Evolutionary conservation across 257 asterid species (phyloP).

Genomic region (Parsonsia alboflavescens): DNA sequence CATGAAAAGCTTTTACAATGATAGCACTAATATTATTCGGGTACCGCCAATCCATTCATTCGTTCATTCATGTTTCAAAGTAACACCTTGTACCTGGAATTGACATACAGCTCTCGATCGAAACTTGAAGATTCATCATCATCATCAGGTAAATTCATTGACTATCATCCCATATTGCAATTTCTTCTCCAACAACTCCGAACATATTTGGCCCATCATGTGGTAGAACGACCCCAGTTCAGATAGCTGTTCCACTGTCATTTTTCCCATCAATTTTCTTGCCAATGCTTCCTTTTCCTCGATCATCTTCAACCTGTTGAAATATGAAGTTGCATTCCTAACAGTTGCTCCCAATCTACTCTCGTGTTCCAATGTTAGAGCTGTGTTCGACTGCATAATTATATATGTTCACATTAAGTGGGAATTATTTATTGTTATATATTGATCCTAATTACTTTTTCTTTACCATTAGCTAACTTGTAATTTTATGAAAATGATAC

Average conservation of each 20-base stretch:
- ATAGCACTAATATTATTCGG: too few relatives aligned
- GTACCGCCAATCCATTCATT: too few relatives aligned
- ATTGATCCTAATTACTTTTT: too few relatives aligned
- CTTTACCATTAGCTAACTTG: too few relatives aligned
- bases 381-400: slow-evolving; percentile 32
- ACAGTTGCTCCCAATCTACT: slow-evolving; percentile 45
- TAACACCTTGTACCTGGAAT: too few relatives aligned
- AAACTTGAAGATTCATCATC: too few relatives aligned
- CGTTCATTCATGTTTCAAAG: too few relatives aligned
- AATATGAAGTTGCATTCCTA: slow-evolving; percentile 32
- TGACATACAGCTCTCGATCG: too few relatives aligned
- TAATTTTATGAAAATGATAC: neutral
- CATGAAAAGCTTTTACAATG: too few relatives aligned
- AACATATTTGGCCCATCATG: slow-evolving; percentile 40
- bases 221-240: slow-evolving; percentile 36
- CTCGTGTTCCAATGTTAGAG: slow-evolving; percentile 38
- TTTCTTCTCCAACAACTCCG: slow-evolving; percentile 39
- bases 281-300: slow-evolving; percentile 35
- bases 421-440: too few relatives aligned
- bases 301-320: slow-evolving; percentile 28
- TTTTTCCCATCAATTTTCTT: slow-evolving; percentile 36
- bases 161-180: slow-evolving; percentile 2
- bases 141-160: too few relatives aligned
- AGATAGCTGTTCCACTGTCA: slow-evolving; percentile 37
- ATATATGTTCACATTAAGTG: too few relatives aligned